Evolutionary conservation across 352 stramenopile genomes (phyloP).

Genomic region (Pythium periplocum): DNA sequence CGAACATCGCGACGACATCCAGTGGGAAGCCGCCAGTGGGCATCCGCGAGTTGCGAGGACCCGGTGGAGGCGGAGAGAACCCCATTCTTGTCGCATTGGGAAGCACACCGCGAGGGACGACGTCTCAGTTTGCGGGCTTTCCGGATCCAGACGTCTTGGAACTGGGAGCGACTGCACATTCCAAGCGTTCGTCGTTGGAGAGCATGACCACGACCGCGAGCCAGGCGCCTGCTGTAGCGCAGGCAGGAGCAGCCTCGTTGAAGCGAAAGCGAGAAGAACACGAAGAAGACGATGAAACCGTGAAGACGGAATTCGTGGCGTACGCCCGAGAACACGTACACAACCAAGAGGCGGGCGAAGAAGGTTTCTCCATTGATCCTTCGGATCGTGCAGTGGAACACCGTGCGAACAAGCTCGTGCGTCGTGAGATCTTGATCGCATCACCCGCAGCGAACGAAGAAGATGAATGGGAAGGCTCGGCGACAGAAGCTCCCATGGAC

Average conservation of each 20-base stretch:
- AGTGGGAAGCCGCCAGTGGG: conserved; percentile 4
- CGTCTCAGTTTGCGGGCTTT: conserved; percentile 10
- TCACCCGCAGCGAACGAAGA: conserved; percentile 74
- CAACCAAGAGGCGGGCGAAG: conserved; percentile 71
- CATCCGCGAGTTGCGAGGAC: conserved; percentile 13
- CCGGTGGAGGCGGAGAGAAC: conserved; percentile 37
- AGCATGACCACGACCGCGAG: too few species aligned
- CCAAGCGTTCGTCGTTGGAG: too few species aligned
- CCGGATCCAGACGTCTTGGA: conserved; percentile 40
- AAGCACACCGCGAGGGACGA: conserved; percentile 37
- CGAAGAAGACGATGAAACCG: background rate
- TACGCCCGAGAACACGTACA: conserved; percentile 77
- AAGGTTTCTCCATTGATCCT: conserved; percentile 82
- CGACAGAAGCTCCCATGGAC: conserved; percentile 32
- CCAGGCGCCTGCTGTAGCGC: too few species aligned
- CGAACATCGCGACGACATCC: conserved; percentile 5
- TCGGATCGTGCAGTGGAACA: conserved; percentile 80
- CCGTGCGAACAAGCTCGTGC: conserved; percentile 78
- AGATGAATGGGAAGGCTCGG: conserved; percentile 56
- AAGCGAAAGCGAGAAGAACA: conserved; percentile 17
- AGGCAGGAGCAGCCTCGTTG: too few species aligned
- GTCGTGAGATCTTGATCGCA: conserved; percentile 79
- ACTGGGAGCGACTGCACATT: conserved; percentile 9
- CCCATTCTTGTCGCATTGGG: conserved; percentile 56
- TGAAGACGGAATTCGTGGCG: conserved; percentile 38